Evolutionary conservation across 2,329 filamentous ascomycete species (phyloP).

Genomic region (Cucurbitaria berberidis): DNA sequence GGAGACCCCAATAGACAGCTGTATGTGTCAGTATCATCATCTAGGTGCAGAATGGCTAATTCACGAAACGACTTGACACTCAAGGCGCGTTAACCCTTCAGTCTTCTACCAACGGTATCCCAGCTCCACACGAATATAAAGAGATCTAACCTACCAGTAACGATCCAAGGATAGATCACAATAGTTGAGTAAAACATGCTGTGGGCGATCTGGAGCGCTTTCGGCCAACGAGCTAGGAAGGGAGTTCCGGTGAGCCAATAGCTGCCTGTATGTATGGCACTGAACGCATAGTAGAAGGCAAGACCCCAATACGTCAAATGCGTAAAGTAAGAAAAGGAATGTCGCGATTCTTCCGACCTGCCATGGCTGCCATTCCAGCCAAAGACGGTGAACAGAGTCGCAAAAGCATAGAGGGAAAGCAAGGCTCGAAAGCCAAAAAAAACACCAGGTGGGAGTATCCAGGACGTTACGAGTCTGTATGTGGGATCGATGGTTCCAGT

Average conservation of each 20-base stretch:
- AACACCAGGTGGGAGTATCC: conserved; percentile 71
- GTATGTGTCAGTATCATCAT: conserved; percentile 14
- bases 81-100: background rate
- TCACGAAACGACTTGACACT: background rate
- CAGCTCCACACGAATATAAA: too few relatives aligned
- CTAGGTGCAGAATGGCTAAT: background rate
- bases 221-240: conserved; percentile 48
- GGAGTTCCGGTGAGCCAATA: conserved; percentile 59
- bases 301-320: conserved; percentile 82
- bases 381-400: conserved; percentile 71
- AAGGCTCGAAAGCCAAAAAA: conserved; percentile 65
- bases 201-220: conserved; percentile 47
- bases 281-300: conserved; percentile 76
- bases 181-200: conserved; percentile 52
- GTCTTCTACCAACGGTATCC: background rate
- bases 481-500: conserved; percentile 52
- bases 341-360: conserved; percentile 51
- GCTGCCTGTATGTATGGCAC: conserved; percentile 70
- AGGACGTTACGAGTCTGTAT: conserved; percentile 79
- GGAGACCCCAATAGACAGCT: conserved; percentile 54
- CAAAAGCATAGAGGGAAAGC: conserved; percentile 69
- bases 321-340: conserved; percentile 82
- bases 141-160: conserved; percentile 48
- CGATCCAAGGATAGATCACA: conserved; percentile 52
- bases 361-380: conserved; percentile 66